These are phyloP conservation scores for Esteya vermicola DNA, from an alignment of 2,329 filamentous ascomycete species.

Conservation along the genomic window DNA sequence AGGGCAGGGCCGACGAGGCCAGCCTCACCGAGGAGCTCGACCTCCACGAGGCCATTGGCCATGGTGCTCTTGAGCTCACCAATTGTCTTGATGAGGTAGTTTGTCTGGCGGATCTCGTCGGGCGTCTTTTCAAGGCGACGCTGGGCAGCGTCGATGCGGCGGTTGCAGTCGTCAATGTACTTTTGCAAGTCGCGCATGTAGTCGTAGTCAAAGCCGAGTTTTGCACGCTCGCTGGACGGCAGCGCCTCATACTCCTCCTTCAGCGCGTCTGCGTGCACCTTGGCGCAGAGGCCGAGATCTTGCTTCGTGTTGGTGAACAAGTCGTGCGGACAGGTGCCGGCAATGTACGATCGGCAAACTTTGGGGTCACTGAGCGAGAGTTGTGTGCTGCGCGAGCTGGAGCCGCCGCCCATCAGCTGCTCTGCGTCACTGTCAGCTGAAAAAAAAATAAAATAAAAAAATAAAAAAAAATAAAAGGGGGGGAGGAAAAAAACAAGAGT, in stretches of 20 bases:
- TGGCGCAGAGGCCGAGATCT: conserved; percentile 80
- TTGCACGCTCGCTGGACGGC: conserved; percentile 54
- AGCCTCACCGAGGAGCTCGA: conserved; percentile 71
- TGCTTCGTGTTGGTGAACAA: conserved; percentile 99
- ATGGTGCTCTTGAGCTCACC: conserved; percentile 67
- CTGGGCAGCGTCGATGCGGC: conserved; percentile 82
- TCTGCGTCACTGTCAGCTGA: conserved; percentile 33
- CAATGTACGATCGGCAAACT: conserved; percentile 88
- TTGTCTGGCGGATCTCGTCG: conserved; percentile 93
- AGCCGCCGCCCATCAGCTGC: conserved; percentile 77
- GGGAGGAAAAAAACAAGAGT: not conserved
- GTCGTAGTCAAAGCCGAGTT: conserved; percentile 88
- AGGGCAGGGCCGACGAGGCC: conserved; percentile 69
- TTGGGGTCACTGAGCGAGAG: conserved; percentile 83
- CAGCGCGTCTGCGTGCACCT: conserved; percentile 74
- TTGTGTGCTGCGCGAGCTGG: conserved; percentile 61
- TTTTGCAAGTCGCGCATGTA: conserved; percentile 93
- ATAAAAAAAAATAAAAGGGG: not conserved
- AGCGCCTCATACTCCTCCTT: conserved; percentile 80
- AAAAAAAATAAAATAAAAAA: not conserved
- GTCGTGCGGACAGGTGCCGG: conserved; percentile 90
- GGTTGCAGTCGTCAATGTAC: conserved; percentile 94
- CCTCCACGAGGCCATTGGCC: conserved; percentile 69
- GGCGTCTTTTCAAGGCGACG: conserved; percentile 89
- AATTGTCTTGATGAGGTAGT: conserved; percentile 75